Evolutionary conservation across 2,329 filamentous ascomycete species (phyloP).

Genomic region (Diplocarpon rosae): DNA sequence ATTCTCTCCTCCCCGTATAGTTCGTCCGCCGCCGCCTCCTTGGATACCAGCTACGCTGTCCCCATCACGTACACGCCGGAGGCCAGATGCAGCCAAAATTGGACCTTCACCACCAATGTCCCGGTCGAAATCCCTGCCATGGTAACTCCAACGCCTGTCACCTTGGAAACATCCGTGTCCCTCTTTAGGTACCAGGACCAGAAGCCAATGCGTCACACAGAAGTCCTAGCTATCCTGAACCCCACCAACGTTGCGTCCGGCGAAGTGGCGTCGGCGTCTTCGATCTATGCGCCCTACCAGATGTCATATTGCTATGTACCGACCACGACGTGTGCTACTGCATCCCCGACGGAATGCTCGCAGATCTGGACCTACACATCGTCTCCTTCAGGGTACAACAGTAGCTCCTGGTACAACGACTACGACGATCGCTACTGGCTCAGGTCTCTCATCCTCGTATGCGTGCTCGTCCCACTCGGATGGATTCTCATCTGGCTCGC

Average conservation of each 20-base stretch:
- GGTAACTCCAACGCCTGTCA: slow-evolving; percentile 5
- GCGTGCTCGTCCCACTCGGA: slow-evolving; percentile 10
- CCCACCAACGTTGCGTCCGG: slow-evolving; percentile 8
- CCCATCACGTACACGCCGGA: slow-evolving; percentile 12
- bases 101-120: slow-evolving; percentile 13
- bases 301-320: slow-evolving; percentile 13
- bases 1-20: not conserved
- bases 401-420: not conserved
- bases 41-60: slow-evolving; percentile 7
- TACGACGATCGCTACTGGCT: slow-evolving; percentile 3
- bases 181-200: slow-evolving; percentile 7
- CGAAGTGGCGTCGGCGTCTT: slow-evolving; percentile 7
- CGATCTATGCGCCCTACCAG: slow-evolving; percentile 5
- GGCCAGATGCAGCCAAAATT: slow-evolving; percentile 14
- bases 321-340: slow-evolving; percentile 7
- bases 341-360: slow-evolving; percentile 8
- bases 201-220: slow-evolving; percentile 3
- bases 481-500: slow-evolving; percentile 14
- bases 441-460: slow-evolving; percentile 6
- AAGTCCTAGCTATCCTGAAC: slow-evolving; percentile 8
- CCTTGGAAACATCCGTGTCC: slow-evolving; percentile 1
- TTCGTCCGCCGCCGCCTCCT: not conserved
- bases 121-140: slow-evolving; percentile 10
- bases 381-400: not conserved
- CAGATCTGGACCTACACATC: slow-evolving; percentile 4